phyloP scores from a whole-genome alignment of 2,329 filamentous ascomycete genomes.

The Neophaeococcomyces aloes region DNA sequence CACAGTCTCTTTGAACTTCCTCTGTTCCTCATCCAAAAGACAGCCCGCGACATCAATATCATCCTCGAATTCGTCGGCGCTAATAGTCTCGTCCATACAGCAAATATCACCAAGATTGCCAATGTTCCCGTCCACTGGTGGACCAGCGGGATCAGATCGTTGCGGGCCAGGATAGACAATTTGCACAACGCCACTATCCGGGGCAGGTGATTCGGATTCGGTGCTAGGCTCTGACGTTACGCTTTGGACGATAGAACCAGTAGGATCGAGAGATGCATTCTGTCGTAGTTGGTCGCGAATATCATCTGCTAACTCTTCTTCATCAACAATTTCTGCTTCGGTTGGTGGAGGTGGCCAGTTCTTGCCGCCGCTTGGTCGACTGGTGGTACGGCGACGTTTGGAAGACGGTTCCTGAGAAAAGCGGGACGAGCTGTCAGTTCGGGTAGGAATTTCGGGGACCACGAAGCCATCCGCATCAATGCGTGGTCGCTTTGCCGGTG shows the following conservation, averaged over 20 bases:
- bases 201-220: not conserved
- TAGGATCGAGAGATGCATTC: slow-evolving; percentile 14
- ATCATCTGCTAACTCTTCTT: slow-evolving; percentile 53
- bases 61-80: not conserved
- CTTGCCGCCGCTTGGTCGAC: slow-evolving; percentile 26
- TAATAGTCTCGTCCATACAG: slow-evolving; percentile 6
- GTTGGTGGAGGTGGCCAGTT: slow-evolving; percentile 39
- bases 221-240: not conserved
- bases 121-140: slow-evolving; percentile 13
- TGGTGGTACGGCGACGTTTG: slow-evolving; percentile 10
- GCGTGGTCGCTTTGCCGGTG: slow-evolving; percentile 28
- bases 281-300: slow-evolving; percentile 54
- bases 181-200: slow-evolving; percentile 1
- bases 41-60: slow-evolving; percentile 46
- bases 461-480: slow-evolving; percentile 59
- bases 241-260: not conserved
- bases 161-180: slow-evolving; percentile 1
- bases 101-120: slow-evolving; percentile 16
- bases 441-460: slow-evolving; percentile 39
- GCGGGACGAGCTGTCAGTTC: slow-evolving; percentile 11
- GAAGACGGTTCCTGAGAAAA: not conserved
- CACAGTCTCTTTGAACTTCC: slow-evolving; percentile 73
- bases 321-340: slow-evolving; percentile 49
- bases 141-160: slow-evolving; percentile 8
- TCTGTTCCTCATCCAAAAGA: slow-evolving; percentile 61